Conservation (phyloP, 805 yeast genomes). For the Sugiyamaella lignohabitans region DNA sequence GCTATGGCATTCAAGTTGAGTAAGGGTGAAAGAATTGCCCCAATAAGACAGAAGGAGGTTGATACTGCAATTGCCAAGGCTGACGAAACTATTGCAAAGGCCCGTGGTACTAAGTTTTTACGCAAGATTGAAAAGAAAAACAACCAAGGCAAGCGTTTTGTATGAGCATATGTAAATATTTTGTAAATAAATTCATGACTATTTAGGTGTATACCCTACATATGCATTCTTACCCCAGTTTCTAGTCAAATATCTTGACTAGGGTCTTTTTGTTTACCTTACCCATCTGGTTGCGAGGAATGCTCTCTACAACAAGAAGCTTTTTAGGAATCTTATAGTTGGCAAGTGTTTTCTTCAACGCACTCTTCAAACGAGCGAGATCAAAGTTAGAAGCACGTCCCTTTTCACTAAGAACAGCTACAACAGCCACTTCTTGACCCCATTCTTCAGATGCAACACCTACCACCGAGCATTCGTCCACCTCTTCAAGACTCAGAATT, state of each 20-base stretch:
- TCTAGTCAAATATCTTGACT: slow-evolving; percentile 19
- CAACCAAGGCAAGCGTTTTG: slow-evolving; percentile 1
- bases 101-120: slow-evolving; percentile 49
- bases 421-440: slow-evolving; percentile 32
- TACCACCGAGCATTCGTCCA: slow-evolving; percentile 30
- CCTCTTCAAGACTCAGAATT: slow-evolving; percentile 26
- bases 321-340: slow-evolving; percentile 31
- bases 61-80: slow-evolving; percentile 58
- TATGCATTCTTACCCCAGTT: neutral
- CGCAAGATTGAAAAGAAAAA: slow-evolving; percentile 40
- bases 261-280: slow-evolving; percentile 32
- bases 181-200: neutral
- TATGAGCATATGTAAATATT: slow-evolving; percentile 1
- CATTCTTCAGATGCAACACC: slow-evolving; percentile 29
- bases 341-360: slow-evolving; percentile 22
- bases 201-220: neutral
- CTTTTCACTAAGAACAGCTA: slow-evolving; percentile 21
- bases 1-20: slow-evolving; percentile 72
- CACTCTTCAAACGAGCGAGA: slow-evolving; percentile 21
- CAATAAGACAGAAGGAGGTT: slow-evolving; percentile 53
- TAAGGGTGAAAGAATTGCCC: slow-evolving; percentile 62
- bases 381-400: slow-evolving; percentile 16
- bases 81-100: slow-evolving; percentile 60
- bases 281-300: slow-evolving; percentile 34
- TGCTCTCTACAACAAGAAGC: slow-evolving; percentile 25